Conservation (phyloP, 768 basidiomycete species). For the Tricholomella constricta region DNA sequence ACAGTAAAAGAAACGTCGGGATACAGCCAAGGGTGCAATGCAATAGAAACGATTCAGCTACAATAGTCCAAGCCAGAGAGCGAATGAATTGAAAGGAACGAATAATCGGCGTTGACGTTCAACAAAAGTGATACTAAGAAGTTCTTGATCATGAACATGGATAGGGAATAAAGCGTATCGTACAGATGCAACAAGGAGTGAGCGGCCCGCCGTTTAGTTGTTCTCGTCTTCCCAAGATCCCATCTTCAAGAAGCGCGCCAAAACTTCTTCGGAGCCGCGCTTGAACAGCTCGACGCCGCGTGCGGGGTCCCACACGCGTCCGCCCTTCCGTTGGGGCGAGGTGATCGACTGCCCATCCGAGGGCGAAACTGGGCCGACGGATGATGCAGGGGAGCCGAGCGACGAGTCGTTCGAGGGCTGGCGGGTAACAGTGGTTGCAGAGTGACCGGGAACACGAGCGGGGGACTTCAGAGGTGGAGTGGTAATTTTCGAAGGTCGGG, state of each 20-base stretch:
- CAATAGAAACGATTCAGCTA: background rate
- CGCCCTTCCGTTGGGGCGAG: slow-evolving; percentile 44
- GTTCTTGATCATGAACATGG: background rate
- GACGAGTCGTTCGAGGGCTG: slow-evolving; percentile 54
- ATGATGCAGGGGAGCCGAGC: slow-evolving; percentile 55
- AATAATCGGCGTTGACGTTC: too few species aligned
- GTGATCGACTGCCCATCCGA: slow-evolving; percentile 38
- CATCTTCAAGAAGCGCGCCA: slow-evolving; percentile 81
- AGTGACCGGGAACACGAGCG: slow-evolving; percentile 3
- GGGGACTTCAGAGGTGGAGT: slow-evolving; percentile 17
- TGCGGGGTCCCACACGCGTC: slow-evolving; percentile 83
- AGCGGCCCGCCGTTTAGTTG: background rate
- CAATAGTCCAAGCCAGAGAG: background rate
- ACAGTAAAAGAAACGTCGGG: too few species aligned
- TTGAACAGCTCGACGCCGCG: slow-evolving; percentile 87
- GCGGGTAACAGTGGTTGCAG: slow-evolving; percentile 28
- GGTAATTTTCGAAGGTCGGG: slow-evolving; percentile 27
- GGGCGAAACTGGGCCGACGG: slow-evolving; percentile 54
- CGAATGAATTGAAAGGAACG: background rate
- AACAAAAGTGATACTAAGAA: too few species aligned
- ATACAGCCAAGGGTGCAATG: too few species aligned
- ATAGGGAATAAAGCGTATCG: background rate
- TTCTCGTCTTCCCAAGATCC: slow-evolving; percentile 67
- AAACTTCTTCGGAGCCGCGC: slow-evolving; percentile 83
- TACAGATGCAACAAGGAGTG: too few species aligned